Conservation (phyloP, 176 grass and related monocot species). For the Cenchrus purpureus region DNA sequence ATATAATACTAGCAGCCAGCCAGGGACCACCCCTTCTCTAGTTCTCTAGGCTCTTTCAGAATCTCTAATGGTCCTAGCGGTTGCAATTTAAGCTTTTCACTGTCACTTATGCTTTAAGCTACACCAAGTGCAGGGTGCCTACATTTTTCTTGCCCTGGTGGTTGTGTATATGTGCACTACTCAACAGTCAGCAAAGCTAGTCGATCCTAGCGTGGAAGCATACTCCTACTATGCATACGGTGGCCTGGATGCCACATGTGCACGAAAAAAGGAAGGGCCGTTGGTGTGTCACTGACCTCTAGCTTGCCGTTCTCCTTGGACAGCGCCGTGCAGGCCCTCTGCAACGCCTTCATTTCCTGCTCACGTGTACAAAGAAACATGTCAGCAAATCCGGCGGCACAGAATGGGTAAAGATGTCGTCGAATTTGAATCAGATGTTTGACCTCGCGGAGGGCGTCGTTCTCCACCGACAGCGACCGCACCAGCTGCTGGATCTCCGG, state of each 20-base stretch:
- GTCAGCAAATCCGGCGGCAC: neutral
- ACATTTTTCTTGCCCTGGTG: neutral
- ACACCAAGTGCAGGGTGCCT: slow-evolving; percentile 2
- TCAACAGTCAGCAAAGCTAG: neutral
- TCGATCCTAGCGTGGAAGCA: neutral
- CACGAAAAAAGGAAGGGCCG: neutral
- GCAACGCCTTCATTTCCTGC: slow-evolving; percentile 53
- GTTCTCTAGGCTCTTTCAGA: neutral
- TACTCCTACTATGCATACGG: neutral
- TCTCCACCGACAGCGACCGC: slow-evolving; percentile 60
- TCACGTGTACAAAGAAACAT: neutral
- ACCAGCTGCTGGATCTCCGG: slow-evolving; percentile 64
- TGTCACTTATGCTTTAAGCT: slow-evolving; percentile 40
- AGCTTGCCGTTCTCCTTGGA: slow-evolving; percentile 55
- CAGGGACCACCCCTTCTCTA: neutral
- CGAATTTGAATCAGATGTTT: neutral
- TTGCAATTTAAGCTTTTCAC: neutral
- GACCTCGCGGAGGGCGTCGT: slow-evolving; percentile 62
- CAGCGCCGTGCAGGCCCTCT: slow-evolving; percentile 43
- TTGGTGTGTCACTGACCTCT: slow-evolving; percentile 47
- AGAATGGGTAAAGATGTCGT: too few species aligned
- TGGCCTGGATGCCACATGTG: slow-evolving; percentile 12
- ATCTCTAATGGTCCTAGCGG: neutral
- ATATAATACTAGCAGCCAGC: neutral
- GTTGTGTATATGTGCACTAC: neutral